phyloP scores from a whole-genome alignment of 1,139 yeast species.

The Yamadazyma sp. region DNA sequence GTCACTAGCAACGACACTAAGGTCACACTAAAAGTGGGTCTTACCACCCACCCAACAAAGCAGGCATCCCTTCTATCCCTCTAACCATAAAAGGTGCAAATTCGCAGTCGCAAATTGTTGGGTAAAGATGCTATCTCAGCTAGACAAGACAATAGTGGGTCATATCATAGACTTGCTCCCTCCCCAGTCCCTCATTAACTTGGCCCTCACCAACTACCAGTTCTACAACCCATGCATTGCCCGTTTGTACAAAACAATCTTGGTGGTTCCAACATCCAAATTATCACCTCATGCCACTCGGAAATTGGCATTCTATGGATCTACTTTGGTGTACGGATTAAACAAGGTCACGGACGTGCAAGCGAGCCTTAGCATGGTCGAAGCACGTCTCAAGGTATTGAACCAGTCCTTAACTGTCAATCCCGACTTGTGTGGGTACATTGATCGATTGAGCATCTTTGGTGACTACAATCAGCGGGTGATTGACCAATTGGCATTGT shows the following conservation, averaged over 20 bases:
- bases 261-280: slow-evolving; percentile 25
- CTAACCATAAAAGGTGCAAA: too few relatives aligned
- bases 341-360: slow-evolving; percentile 4
- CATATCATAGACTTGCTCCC: slow-evolving; percentile 1
- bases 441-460: slow-evolving; percentile 24
- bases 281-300: slow-evolving; percentile 14
- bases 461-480: slow-evolving; percentile 34
- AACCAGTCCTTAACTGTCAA: slow-evolving; percentile 29
- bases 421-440: slow-evolving; percentile 21
- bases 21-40: too few relatives aligned
- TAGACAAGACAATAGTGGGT: not conserved
- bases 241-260: slow-evolving; percentile 30
- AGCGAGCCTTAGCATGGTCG: slow-evolving; percentile 22
- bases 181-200: slow-evolving; percentile 27
- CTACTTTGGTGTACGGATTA: slow-evolving; percentile 19
- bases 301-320: slow-evolving; percentile 24
- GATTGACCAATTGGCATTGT: slow-evolving; percentile 17
- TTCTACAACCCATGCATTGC: slow-evolving; percentile 36
- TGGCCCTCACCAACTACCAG: slow-evolving; percentile 37
- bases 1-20: too few relatives aligned
- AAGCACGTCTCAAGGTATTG: slow-evolving; percentile 30
- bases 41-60: too few relatives aligned
- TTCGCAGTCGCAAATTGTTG: slow-evolving; percentile 1
- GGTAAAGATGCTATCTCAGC: slow-evolving; percentile 1
- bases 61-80: too few relatives aligned